phyloP scores from a whole-genome alignment of 495 filamentous ascomycete genomes.

The Viridothelium virens region DNA sequence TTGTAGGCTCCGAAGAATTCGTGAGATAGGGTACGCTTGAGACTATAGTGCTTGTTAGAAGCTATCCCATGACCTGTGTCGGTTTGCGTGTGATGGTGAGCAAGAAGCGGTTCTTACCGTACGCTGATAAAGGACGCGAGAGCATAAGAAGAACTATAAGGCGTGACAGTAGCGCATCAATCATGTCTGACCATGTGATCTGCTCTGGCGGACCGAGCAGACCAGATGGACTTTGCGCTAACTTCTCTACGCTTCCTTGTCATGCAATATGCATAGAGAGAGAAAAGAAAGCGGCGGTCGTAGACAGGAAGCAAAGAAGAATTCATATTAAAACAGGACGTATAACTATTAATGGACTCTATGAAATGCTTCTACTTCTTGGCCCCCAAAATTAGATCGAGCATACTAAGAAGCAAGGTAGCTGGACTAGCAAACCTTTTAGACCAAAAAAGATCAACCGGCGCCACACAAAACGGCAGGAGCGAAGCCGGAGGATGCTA shows the following conservation, averaged over 20 bases:
- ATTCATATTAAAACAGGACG: too few species aligned
- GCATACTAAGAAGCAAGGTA: too few species aligned
- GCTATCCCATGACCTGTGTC: not conserved
- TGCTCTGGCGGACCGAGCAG: not conserved
- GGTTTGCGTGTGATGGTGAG: not conserved
- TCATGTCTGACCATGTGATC: not conserved
- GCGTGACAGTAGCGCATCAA: not conserved
- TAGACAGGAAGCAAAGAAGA: too few species aligned
- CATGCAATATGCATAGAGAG: not conserved
- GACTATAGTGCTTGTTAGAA: not conserved
- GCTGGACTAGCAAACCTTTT: too few species aligned
- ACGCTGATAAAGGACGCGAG: not conserved
- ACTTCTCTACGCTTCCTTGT: not conserved
- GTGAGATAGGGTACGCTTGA: not conserved
- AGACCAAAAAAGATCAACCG: too few species aligned
- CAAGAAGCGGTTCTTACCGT: not conserved
- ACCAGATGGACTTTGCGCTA: not conserved
- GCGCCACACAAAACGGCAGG: too few species aligned
- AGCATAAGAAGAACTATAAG: not conserved
- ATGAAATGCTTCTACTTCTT: too few species aligned
- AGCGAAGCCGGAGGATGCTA: too few species aligned
- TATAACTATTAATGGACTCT: too few species aligned
- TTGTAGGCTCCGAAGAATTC: not conserved
- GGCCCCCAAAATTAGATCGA: too few species aligned
- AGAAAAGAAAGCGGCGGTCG: too few species aligned